Base-by-base conservation (phyloP, 495 filamentous ascomycete genomes). In the Aspergillus egyptiacus region DNA sequence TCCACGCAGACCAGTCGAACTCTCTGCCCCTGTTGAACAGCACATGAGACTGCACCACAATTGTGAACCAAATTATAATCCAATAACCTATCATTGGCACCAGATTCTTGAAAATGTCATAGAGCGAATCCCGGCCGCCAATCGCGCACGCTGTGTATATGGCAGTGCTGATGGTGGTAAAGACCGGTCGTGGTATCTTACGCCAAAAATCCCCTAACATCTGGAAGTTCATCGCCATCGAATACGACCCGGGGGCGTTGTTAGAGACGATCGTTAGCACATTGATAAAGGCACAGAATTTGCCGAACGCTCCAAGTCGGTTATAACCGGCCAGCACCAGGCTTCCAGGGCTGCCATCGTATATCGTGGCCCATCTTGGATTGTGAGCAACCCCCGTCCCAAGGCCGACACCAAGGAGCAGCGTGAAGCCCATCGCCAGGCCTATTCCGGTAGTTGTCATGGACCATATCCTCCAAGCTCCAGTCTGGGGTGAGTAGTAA, bases 181-280 rank as follows among this genome's bases (percentile, higher is more conserved):
- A 91, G 39, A 91, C 40, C 51, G 86, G 85, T 3, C 84, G 78
- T 0, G 87, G 86, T 11, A 91, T 73, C 33, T 67, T 73, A 58
- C 77, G 74, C 40, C 82, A 84, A 45, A 69, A 68, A 10, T 73
- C 68, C 0, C 78, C 81, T 6, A 93, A 64, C 42, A 89, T 78
- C 59, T 91, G 87, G 47, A 90, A 74, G 22, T 83, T 82, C 48
- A 93, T 80, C 1, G 80, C 79, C 49, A 91, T 81, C 20, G 82
- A 81, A 61, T 89, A 90, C 0, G 78, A 78, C 0, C 83, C 80
- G 0, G 84, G 77, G 8, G 88, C 76, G 42, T 82, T 81, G 61
- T 87, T 89, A 2, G 82, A 75, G 15, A 89, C 78, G 22, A 87
- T 65, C 0, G 85, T 83, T 8, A 90, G 58, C 0, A 84, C 81